phyloP scores from a whole-genome alignment of 148 eudicot genomes.

The Gaultheria prostrata region DNA sequence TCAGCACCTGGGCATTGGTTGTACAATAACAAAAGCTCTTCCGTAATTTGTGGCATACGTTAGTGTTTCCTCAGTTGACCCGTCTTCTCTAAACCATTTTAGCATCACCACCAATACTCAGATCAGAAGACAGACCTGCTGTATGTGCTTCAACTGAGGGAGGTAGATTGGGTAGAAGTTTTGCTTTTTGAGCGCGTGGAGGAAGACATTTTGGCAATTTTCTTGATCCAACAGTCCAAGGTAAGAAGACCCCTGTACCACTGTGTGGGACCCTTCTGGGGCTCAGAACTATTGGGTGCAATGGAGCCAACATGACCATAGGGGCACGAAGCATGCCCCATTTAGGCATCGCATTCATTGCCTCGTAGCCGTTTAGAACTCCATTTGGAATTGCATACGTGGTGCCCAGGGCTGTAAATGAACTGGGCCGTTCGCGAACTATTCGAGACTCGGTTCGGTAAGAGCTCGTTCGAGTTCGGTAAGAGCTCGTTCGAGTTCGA shows the following conservation, averaged over 20 bases:
- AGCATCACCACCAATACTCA: neutral
- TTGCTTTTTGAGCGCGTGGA: slow-evolving; percentile 69
- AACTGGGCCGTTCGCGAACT: no score
- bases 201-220: slow-evolving; percentile 75
- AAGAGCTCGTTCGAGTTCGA: no score
- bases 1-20: slow-evolving; percentile 24
- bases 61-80: neutral
- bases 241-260: slow-evolving; percentile 95
- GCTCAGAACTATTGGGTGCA: slow-evolving; percentile 47
- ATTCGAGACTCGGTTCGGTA: no score
- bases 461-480: no score
- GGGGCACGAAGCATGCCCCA: slow-evolving; percentile 65
- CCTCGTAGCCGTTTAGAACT: slow-evolving; percentile 26
- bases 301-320: slow-evolving; percentile 62
- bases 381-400: slow-evolving; percentile 40
- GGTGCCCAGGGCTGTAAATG: no score
- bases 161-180: slow-evolving; percentile 49
- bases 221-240: slow-evolving; percentile 60
- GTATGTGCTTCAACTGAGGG: slow-evolving; percentile 31
- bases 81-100: slow-evolving; percentile 19
- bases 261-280: slow-evolving; percentile 49
- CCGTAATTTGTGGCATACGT: neutral
- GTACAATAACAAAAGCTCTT: slow-evolving; percentile 15
- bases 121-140: slow-evolving; percentile 43
- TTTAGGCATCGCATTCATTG: slow-evolving; percentile 45